phyloP scores from a whole-genome alignment of 1,139 yeast genomes.

The Candida neerlandica region DNA sequence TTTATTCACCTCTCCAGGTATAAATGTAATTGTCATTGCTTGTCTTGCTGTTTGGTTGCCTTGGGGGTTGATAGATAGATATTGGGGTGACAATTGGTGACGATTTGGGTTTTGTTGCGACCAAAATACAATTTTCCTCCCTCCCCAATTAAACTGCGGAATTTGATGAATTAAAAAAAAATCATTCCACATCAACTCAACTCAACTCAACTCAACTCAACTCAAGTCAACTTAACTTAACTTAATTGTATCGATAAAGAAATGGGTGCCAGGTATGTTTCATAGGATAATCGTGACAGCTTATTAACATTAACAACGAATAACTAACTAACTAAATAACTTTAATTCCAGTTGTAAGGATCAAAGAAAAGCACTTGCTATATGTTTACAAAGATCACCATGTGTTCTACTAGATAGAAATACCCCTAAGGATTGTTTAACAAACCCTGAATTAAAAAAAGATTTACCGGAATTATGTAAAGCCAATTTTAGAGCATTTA shows the following conservation, averaged over 20 bases:
- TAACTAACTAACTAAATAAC: too few species aligned
- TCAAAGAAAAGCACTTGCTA: constrained; percentile 89
- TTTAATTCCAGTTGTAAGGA: constrained; percentile 75
- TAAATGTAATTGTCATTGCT: constrained; percentile 63
- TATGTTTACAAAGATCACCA: constrained; percentile 93
- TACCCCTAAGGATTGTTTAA: constrained; percentile 86
- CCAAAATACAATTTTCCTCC: too few species aligned
- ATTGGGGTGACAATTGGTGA: too few species aligned
- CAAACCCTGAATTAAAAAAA: constrained; percentile 72
- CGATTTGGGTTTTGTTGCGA: too few species aligned
- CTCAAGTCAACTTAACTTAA: too few species aligned
- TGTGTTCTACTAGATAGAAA: constrained; percentile 90
- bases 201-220: too few species aligned
- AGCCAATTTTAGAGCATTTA: constrained; percentile 79
- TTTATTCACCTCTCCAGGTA: constrained; percentile 84
- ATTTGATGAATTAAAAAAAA: neutral
- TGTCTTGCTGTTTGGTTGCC: too few species aligned
- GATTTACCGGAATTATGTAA: constrained; percentile 87
- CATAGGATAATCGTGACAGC: too few species aligned
- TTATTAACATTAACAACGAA: too few species aligned
- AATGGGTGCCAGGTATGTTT: constrained; percentile 38
- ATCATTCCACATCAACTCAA: constrained; percentile 4
- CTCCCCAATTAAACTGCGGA: too few species aligned
- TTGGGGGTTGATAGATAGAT: too few species aligned
- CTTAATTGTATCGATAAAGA: too few species aligned